These are phyloP conservation scores for Wickerhamomyces alni DNA, from an alignment of 805 yeast species.

Conservation along the genomic window DNA sequence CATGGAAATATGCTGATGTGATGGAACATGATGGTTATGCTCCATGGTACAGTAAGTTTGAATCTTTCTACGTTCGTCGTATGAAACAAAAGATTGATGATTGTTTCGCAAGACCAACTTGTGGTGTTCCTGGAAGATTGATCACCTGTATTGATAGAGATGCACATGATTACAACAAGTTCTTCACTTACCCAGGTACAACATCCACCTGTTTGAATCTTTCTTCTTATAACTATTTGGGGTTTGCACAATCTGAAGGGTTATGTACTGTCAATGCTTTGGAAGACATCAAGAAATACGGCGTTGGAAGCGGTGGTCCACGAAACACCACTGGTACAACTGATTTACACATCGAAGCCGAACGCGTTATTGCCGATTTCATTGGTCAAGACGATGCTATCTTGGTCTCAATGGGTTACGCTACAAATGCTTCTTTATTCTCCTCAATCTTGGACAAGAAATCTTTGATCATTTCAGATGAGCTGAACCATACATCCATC, in stretches of 20 bases:
- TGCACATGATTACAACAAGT: slow-evolving; percentile 56
- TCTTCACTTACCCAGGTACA: slow-evolving; percentile 71
- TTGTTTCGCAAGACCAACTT: slow-evolving; percentile 93
- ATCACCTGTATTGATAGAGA: slow-evolving; percentile 76
- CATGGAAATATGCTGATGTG: slow-evolving; percentile 57
- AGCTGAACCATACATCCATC: slow-evolving; percentile 91
- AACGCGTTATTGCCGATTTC: slow-evolving; percentile 71
- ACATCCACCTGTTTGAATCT: slow-evolving; percentile 76
- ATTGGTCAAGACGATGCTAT: slow-evolving; percentile 88
- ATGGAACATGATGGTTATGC: slow-evolving; percentile 85
- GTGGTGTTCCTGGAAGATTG: slow-evolving; percentile 94
- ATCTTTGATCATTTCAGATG: slow-evolving; percentile 89
- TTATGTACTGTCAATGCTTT: slow-evolving; percentile 78
- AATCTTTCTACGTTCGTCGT: slow-evolving; percentile 88
- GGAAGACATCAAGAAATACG: slow-evolving; percentile 56
- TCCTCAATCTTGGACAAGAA: slow-evolving; percentile 77
- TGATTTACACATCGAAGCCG: slow-evolving; percentile 69
- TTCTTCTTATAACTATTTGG: slow-evolving; percentile 89
- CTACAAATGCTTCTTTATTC: slow-evolving; percentile 88
- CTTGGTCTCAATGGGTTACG: slow-evolving; percentile 90
- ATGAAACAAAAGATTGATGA: slow-evolving; percentile 88
- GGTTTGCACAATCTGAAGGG: slow-evolving; percentile 95
- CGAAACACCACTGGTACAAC: slow-evolving; percentile 70
- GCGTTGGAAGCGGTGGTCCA: slow-evolving; percentile 76
- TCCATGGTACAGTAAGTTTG: slow-evolving; percentile 93